Conservation (phyloP, 441 rosid genomes). For the Arabidopsis lyrata region DNA sequence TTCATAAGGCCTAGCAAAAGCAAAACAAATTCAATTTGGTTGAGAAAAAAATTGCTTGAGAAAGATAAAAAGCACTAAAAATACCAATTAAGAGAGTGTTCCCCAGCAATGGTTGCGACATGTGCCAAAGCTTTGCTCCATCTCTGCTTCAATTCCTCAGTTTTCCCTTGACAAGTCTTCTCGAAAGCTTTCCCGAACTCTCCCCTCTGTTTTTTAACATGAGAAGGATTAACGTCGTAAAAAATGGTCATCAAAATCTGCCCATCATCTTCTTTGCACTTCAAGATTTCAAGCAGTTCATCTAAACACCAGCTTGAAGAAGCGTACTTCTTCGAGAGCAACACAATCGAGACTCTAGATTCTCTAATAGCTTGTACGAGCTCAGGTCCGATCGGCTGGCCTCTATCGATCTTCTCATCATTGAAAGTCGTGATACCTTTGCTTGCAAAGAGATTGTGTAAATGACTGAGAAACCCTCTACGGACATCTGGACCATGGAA, state of each 20-base stretch:
- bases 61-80: too few species aligned
- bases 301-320: too few species aligned
- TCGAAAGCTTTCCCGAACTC: too few species aligned
- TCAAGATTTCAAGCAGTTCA: not conserved
- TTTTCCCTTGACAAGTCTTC: too few species aligned
- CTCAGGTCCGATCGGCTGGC: not conserved
- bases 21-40: too few species aligned
- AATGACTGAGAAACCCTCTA: not conserved
- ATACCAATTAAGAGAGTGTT: too few species aligned
- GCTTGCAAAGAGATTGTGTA: not conserved
- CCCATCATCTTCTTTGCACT: not conserved
- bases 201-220: too few species aligned
- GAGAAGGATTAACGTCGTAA: not conserved
- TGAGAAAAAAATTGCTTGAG: too few species aligned
- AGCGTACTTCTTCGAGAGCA: not conserved
- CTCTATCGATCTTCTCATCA: slow-evolving; percentile 2
- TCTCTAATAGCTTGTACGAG: slow-evolving; percentile 2
- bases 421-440: slow-evolving; percentile 18
- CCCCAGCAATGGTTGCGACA: too few species aligned
- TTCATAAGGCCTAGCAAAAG: too few species aligned
- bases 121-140: too few species aligned
- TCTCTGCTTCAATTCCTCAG: too few species aligned
- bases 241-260: not conserved
- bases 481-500: not conserved
- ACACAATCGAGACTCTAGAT: not conserved